These are phyloP conservation scores for Aspergillus nomiae DNA, from an alignment of 2,329 filamentous ascomycete genomes.

Conservation along the genomic window DNA sequence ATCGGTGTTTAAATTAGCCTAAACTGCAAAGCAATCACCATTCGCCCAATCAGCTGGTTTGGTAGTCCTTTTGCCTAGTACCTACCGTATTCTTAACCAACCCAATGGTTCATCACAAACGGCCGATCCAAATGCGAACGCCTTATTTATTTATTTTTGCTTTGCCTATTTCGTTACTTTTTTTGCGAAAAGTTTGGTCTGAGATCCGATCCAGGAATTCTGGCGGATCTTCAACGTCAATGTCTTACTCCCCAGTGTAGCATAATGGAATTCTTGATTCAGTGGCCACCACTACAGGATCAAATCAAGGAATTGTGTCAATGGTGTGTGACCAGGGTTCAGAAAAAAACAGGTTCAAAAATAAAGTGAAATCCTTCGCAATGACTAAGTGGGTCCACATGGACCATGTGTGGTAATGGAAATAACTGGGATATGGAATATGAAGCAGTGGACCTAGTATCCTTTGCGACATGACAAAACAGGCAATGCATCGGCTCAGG, in stretches of 20 bases:
- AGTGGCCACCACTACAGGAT: neutral
- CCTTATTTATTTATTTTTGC: neutral
- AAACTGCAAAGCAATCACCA: neutral
- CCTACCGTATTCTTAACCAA: neutral
- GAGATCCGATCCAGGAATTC: neutral
- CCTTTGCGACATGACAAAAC: neutral
- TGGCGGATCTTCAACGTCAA: neutral
- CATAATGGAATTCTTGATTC: too few species aligned
- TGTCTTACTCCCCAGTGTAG: neutral
- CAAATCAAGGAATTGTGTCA: neutral
- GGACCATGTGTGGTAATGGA: neutral
- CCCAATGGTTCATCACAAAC: neutral
- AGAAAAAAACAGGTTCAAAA: neutral
- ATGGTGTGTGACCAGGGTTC: neutral
- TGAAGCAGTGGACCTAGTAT: neutral
- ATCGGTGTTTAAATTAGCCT: neutral
- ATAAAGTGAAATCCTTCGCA: neutral
- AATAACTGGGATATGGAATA: neutral
- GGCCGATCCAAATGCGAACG: neutral
- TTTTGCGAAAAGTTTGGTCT: neutral
- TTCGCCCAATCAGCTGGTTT: neutral
- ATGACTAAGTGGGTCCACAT: neutral
- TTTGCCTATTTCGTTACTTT: neutral
- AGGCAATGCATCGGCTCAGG: neutral
- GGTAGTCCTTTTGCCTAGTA: neutral